These are phyloP conservation scores for Saturnispora mendoncae DNA, from an alignment of 805 yeast species.

Conservation along the genomic window DNA sequence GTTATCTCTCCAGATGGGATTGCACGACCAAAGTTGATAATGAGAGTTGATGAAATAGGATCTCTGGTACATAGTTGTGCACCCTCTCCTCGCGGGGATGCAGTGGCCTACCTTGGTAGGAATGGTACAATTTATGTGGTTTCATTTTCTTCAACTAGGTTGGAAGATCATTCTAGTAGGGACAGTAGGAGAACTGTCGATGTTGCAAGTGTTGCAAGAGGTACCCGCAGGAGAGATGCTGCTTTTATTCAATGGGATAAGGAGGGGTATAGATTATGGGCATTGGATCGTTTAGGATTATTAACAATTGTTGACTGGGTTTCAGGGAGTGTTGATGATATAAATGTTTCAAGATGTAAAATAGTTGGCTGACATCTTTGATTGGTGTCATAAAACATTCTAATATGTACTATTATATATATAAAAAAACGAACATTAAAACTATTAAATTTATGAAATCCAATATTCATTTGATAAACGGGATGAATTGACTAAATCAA, in stretches of 20 bases:
- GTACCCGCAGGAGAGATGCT: slow-evolving; percentile 63
- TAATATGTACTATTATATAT: background rate
- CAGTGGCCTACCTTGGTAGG: slow-evolving; percentile 71
- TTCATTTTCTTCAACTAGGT: slow-evolving; percentile 40
- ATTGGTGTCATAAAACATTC: background rate
- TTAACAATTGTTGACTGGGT: slow-evolving; percentile 79
- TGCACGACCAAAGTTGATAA: slow-evolving; percentile 51
- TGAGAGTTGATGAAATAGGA: slow-evolving; percentile 74
- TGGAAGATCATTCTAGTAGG: slow-evolving; percentile 46
- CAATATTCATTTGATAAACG: slow-evolving; percentile 6
- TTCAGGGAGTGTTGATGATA: slow-evolving; percentile 69
- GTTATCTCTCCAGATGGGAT: slow-evolving; percentile 32
- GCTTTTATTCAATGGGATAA: slow-evolving; percentile 70
- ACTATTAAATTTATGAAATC: slow-evolving; percentile 10
- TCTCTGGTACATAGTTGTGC: slow-evolving; percentile 64
- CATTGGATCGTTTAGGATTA: slow-evolving; percentile 74
- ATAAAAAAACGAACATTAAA: background rate
- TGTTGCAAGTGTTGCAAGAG: slow-evolving; percentile 72
- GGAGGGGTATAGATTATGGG: slow-evolving; percentile 71
- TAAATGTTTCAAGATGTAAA: slow-evolving; percentile 59
- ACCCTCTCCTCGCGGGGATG: slow-evolving; percentile 79
- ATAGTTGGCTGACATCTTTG: slow-evolving; percentile 28
- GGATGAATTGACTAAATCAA: slow-evolving; percentile 17
- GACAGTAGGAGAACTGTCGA: slow-evolving; percentile 53
- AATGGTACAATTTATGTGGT: slow-evolving; percentile 68